These are phyloP conservation scores for Chalciporus piperatus DNA, from an alignment of 768 basidiomycete genomes.

Conservation along the genomic window DNA sequence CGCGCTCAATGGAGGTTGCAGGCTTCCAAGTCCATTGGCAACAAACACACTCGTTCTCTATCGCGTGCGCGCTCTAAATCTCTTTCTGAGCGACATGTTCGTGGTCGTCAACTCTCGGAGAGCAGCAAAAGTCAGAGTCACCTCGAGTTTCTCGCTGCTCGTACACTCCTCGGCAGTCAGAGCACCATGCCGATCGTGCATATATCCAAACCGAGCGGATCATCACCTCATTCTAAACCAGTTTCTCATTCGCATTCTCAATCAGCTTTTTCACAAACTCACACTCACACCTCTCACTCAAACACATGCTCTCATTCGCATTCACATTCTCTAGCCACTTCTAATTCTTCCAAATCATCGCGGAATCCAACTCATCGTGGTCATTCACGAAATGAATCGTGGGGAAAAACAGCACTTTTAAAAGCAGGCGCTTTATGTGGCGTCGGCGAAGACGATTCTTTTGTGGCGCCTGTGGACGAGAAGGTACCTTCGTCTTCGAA, in stretches of 20 bases:
- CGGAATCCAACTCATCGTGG: slow-evolving; percentile 16
- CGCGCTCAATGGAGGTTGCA: slow-evolving; percentile 65
- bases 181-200: slow-evolving; percentile 43
- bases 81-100: slow-evolving; percentile 21
- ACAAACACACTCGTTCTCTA: slow-evolving; percentile 57
- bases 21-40: slow-evolving; percentile 62
- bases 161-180: slow-evolving; percentile 67
- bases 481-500: slow-evolving; percentile 21
- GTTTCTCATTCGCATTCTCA: slow-evolving; percentile 29
- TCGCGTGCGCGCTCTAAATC: slow-evolving; percentile 53
- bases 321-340: slow-evolving; percentile 36
- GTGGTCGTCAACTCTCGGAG: slow-evolving; percentile 18
- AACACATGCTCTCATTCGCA: slow-evolving; percentile 34
- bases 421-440: slow-evolving; percentile 35
- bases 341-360: slow-evolving; percentile 33
- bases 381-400: slow-evolving; percentile 39
- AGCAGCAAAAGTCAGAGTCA: slow-evolving; percentile 19
- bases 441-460: slow-evolving; percentile 21
- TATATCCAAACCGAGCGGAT: slow-evolving; percentile 15
- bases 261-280: slow-evolving; percentile 13
- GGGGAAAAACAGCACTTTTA: slow-evolving; percentile 36
- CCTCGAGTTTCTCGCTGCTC: slow-evolving; percentile 63
- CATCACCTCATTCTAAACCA: slow-evolving; percentile 27
- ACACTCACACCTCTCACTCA: slow-evolving; percentile 24
- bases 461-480: slow-evolving; percentile 22